Conservation (phyloP, 805 yeast species). For the Wickerhamiella shivajii region DNA sequence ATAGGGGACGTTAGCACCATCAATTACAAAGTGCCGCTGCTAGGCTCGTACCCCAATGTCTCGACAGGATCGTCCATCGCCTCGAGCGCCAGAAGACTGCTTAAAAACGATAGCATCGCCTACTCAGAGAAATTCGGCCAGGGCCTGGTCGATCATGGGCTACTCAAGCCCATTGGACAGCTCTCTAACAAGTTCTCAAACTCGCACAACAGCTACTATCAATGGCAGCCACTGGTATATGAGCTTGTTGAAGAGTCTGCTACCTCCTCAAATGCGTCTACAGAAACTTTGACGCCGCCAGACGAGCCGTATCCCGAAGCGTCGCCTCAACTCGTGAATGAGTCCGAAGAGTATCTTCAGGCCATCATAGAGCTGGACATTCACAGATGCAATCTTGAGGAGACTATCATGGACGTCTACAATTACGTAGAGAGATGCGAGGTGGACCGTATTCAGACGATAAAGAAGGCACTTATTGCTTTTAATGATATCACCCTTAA, state of each 20-base stretch:
- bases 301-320: constrained; percentile 1
- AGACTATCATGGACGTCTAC: constrained; percentile 46
- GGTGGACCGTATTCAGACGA: constrained; percentile 48
- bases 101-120: constrained; percentile 36
- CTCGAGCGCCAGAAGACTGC: constrained; percentile 40
- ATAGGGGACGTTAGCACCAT: constrained; percentile 35
- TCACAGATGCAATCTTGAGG: constrained; percentile 55
- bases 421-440: constrained; percentile 64
- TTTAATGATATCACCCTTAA: constrained; percentile 35
- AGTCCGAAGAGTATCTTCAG: constrained; percentile 37
- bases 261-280: neutral
- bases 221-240: constrained; percentile 31
- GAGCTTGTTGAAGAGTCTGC: constrained; percentile 8
- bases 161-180: constrained; percentile 46
- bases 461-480: constrained; percentile 51
- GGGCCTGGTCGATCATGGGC: constrained; percentile 48
- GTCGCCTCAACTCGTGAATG: constrained; percentile 19
- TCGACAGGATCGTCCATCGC: constrained; percentile 49
- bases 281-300: constrained; percentile 1
- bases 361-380: constrained; percentile 45
- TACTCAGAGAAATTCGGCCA: constrained; percentile 66
- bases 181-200: constrained; percentile 38
- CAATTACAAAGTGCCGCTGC: constrained; percentile 47
- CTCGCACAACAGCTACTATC: constrained; percentile 55
- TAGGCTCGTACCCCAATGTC: constrained; percentile 50